Conservation (phyloP, 2,329 filamentous ascomycete species). For the Fusarium fracticaudum region DNA sequence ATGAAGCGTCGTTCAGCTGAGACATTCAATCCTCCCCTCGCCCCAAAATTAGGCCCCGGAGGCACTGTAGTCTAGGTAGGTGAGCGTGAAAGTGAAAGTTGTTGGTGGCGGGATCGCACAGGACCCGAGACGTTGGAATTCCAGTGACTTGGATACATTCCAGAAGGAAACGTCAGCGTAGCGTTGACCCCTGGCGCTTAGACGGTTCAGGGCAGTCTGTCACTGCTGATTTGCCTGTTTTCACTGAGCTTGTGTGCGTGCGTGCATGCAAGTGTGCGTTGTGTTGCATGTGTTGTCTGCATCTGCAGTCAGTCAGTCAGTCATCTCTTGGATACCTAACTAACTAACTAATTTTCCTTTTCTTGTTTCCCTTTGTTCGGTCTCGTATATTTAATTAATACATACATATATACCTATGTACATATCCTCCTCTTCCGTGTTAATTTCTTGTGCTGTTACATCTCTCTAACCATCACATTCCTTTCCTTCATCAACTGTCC, state of each 20-base stretch:
- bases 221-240: constrained; percentile 1
- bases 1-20: background rate
- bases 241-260: background rate
- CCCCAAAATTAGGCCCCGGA: background rate
- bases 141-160: constrained; percentile 30
- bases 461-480: constrained; percentile 8
- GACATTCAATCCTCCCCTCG: background rate
- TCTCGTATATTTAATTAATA: constrained; percentile 17
- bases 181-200: background rate
- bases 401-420: background rate
- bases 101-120: background rate
- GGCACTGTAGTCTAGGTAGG: background rate
- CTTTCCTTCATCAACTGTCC: background rate
- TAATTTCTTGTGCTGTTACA: background rate
- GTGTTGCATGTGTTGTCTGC: background rate
- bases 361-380: constrained; percentile 2
- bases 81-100: background rate
- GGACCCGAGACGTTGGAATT: constrained; percentile 25
- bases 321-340: background rate
- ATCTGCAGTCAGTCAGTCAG: background rate
- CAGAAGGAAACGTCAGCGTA: constrained; percentile 17
- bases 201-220: background rate
- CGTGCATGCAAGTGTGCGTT: background rate
- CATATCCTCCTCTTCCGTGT: background rate
- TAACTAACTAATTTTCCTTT: background rate